Evolutionary conservation across 2,329 filamentous ascomycete genomes (phyloP).

Genomic region (Penicillium sp.): DNA sequence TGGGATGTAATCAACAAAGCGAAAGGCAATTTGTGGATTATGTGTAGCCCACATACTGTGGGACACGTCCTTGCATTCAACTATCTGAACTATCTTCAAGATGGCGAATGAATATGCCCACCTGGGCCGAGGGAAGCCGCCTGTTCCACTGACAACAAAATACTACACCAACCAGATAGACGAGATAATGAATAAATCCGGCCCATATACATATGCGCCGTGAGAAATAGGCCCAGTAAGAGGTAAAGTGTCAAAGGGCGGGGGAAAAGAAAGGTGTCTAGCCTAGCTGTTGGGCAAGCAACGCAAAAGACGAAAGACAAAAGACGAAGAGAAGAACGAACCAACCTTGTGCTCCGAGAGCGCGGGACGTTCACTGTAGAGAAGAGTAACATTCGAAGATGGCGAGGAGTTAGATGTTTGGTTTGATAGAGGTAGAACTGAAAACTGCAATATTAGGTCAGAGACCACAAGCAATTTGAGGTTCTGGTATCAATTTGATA

Average conservation of each 20-base stretch:
- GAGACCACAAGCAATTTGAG: conserved; percentile 16
- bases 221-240: conserved; percentile 2
- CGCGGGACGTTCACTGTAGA: conserved; percentile 18
- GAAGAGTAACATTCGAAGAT: conserved; percentile 17
- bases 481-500: conserved; percentile 7
- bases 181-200: conserved; percentile 8
- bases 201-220: conserved; percentile 8
- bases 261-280: conserved; percentile 4
- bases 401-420: conserved; percentile 5
- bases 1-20: not conserved
- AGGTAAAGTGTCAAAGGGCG: conserved; percentile 11
- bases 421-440: conserved; percentile 19
- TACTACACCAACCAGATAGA: conserved; percentile 15
- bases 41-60: conserved; percentile 9
- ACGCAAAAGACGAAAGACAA: conserved; percentile 18
- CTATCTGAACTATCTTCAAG: conserved; percentile 22
- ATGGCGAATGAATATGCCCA: conserved; percentile 13
- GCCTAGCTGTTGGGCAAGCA: conserved; percentile 14
- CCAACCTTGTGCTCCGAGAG: conserved; percentile 38
- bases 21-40: not conserved
- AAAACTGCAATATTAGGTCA: conserved; percentile 21
- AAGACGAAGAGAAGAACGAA: conserved; percentile 24
- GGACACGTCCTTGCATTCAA: conserved; percentile 11
- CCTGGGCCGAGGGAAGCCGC: not conserved
- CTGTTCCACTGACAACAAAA: conserved; percentile 6